Conservation (phyloP, 805 yeast species). For the Wickerhamiella azyma region DNA sequence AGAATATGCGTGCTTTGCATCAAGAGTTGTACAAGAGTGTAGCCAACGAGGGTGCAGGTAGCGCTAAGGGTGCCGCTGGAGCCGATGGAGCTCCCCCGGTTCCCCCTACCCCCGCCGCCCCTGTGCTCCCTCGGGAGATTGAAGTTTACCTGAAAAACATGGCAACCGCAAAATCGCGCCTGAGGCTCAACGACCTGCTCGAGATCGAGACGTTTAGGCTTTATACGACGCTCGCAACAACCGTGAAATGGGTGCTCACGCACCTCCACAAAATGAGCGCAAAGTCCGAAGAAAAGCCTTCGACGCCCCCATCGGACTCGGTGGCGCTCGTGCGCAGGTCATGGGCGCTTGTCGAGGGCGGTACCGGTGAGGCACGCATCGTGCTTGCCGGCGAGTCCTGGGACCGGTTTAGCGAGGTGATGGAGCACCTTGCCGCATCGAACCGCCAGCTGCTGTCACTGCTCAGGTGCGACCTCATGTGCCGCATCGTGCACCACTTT, state of each 20-base stretch:
- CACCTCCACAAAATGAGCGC: not conserved
- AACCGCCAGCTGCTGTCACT: slow-evolving; percentile 27
- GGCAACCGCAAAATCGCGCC: slow-evolving; percentile 26
- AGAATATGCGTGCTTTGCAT: not conserved
- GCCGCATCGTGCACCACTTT: slow-evolving; percentile 39
- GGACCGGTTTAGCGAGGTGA: slow-evolving; percentile 21
- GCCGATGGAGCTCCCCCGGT: too few species aligned
- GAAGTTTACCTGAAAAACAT: slow-evolving; percentile 13
- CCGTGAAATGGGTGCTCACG: slow-evolving; percentile 34
- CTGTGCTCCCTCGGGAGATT: slow-evolving; percentile 15
- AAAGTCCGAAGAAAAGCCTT: not conserved
- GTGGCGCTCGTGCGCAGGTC: slow-evolving; percentile 5
- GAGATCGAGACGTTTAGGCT: slow-evolving; percentile 39
- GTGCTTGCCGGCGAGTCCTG: slow-evolving; percentile 17
- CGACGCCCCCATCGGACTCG: not conserved
- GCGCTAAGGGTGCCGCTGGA: not conserved
- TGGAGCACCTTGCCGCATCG: slow-evolving; percentile 18
- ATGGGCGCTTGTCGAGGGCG: slow-evolving; percentile 6
- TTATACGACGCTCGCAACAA: slow-evolving; percentile 39
- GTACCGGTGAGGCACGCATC: not conserved
- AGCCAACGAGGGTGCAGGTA: too few species aligned
- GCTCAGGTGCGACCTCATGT: slow-evolving; percentile 44
- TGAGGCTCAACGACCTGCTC: slow-evolving; percentile 32
- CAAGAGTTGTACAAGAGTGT: not conserved
- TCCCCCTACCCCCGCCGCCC: too few species aligned